Percentiles rank a stretch among this genome's conserved stretches.
phyloP scores from a whole-genome alignment of 768 basidiomycete species.

The Amanita phalloides region DNA sequence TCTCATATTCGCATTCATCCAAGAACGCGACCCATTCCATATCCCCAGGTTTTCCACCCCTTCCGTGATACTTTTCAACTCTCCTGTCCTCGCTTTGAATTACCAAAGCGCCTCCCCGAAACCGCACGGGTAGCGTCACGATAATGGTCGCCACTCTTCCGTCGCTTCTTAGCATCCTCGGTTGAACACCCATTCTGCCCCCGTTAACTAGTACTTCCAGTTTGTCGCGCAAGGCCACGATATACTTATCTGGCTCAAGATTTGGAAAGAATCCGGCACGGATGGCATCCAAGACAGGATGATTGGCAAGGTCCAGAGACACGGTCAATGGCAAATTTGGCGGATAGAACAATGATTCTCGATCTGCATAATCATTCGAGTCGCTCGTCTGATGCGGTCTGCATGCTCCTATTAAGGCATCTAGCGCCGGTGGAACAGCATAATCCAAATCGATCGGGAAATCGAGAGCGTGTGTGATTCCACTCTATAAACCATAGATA shows the following conservation, averaged over 20 bases:
- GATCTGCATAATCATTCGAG: conserved; percentile 41
- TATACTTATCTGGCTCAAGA: conserved; percentile 57
- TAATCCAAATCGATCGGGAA: conserved; percentile 74
- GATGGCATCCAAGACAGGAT: conserved; percentile 73
- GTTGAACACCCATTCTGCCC: conserved; percentile 45
- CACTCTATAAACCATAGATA: conserved; percentile 35
- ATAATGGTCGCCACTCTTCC: conserved; percentile 63
- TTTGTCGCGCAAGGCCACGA: conserved; percentile 56
- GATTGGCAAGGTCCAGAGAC: conserved; percentile 71
- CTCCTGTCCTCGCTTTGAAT: conserved; percentile 43
- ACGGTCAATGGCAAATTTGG: conserved; percentile 61
- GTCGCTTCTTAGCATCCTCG: conserved; percentile 44
- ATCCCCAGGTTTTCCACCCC: conserved; percentile 51
- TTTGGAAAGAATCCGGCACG: conserved; percentile 63
- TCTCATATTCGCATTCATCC: conserved; percentile 64
- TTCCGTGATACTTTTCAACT: conserved; percentile 53
- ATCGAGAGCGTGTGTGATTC: conserved; percentile 70
- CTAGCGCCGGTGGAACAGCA: conserved; percentile 65
- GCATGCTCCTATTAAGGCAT: conserved; percentile 69
- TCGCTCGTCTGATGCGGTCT: conserved; percentile 50
- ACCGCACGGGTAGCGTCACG: conserved; percentile 65
- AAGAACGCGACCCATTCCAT: conserved; percentile 75
- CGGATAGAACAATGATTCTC: conserved; percentile 65
- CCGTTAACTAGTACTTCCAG: conserved; percentile 60
- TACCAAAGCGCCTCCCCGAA: conserved; percentile 56